Evolutionary conservation across 1,284 basidiomycete species (phyloP), one percentile per base, ranked within the genome.

Genomic region (Lignosus rhinocerotis): DNA sequence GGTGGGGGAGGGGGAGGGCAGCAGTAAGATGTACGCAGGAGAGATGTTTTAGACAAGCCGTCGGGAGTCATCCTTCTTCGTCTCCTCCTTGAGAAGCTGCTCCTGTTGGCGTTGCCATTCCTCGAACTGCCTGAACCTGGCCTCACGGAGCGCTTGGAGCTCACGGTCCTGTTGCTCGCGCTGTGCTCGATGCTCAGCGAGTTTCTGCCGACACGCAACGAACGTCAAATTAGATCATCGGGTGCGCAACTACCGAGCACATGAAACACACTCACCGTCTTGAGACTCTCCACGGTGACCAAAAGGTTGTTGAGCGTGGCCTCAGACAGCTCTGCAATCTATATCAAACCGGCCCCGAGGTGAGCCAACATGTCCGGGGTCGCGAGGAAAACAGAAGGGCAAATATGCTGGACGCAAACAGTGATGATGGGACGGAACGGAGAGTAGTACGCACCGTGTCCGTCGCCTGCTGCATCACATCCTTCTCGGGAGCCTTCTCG

Each of bases 241-340:
- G 42, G 36, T n/a, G 17, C 32, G 43, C 21, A 17, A 17, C 47
- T 33, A 16, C 16, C 31, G 33, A 25, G 3, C 5, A 8, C 21
- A 30, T 31, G 19, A 7, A 11, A 16, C 25, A 45, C 16, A 76
- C 84, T 60, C 62, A 89, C 87, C 17, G 73, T 73, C 74, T 87
- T 88, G 52, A 90, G 72, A 41, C 77, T 72, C 65, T 86, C 81
- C 43, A 86, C 77, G 1, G 79, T 83, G 30, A 72, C 69, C 48
- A 88, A 69, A 43, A 88, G 76, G 21, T 79, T 78, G 54, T 88
- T 86, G 17, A 90, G 78, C 0, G 88, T 86, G n/a, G 80, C 77
- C 70, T 90, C 88, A 3, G 88, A 88, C 55, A 88, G 68, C 47
- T 88, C 86, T 14, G 75, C 72, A 73, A 86, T 79, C 88, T 89